Evolutionary conservation across 1,284 basidiomycete species (phyloP).

Genomic region (Kwoniella shivajii): DNA sequence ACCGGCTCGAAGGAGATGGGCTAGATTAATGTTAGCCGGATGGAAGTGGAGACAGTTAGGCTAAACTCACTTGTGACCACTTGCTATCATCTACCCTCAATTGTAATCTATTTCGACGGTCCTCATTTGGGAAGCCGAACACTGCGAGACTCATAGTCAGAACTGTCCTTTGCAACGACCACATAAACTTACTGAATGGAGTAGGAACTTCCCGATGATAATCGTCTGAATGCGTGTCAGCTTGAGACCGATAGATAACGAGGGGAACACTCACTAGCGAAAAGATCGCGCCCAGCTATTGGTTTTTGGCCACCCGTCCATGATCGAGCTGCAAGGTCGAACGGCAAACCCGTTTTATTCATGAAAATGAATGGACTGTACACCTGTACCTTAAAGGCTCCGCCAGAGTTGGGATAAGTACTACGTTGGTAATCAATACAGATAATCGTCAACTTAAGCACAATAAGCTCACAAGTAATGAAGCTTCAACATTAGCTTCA

Average conservation of each 20-base stretch:
- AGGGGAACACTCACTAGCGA: conserved; percentile 34
- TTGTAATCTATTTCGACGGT: conserved; percentile 80
- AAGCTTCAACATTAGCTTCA: conserved; percentile 78
- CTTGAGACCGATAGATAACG: not conserved
- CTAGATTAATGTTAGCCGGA: conserved; percentile 50
- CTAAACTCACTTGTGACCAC: conserved; percentile 70
- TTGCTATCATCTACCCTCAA: conserved; percentile 82
- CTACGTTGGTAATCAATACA: conserved; percentile 52
- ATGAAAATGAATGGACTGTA: conserved; percentile 90
- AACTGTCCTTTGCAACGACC: not conserved
- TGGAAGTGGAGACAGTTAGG: conserved; percentile 51
- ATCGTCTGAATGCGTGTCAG: conserved; percentile 57
- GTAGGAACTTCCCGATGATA: conserved; percentile 59
- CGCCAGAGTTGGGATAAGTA: conserved; percentile 86
- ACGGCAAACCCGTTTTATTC: conserved; percentile 91
- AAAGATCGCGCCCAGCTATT: conserved; percentile 74
- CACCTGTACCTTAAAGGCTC: conserved; percentile 97
- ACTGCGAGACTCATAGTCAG: conserved; percentile 59
- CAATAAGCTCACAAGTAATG: conserved; percentile 76
- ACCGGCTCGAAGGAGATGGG: conserved; percentile 88
- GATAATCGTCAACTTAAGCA: not conserved
- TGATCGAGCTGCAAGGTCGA: conserved; percentile 73
- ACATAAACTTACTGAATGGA: conserved; percentile 69
- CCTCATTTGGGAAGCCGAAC: conserved; percentile 78
- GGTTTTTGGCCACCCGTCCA: conserved; percentile 74